Evolutionary conservation across 108 stramenopile species (phyloP).

Genomic region (Pseudonitzschia multiseries): DNA sequence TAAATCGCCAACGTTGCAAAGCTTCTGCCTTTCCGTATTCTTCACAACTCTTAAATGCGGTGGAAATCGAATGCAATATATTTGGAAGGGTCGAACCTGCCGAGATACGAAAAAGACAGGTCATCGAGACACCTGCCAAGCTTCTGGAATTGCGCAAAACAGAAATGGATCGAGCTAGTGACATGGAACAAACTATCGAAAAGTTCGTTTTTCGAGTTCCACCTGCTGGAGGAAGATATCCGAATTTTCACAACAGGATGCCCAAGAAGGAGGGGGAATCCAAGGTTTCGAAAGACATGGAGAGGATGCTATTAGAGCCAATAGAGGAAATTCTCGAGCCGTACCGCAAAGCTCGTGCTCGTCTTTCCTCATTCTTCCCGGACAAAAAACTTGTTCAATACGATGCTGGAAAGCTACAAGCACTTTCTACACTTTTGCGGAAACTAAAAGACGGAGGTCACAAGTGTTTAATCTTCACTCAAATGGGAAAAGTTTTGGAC

Average conservation of each 20-base stretch:
- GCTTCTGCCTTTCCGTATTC: slow-evolving; percentile 54
- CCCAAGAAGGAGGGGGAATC: background rate
- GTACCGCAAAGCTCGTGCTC: slow-evolving; percentile 44
- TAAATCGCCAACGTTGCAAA: slow-evolving; percentile 61
- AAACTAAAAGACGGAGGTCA: slow-evolving; percentile 85
- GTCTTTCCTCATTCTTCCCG: slow-evolving; percentile 86
- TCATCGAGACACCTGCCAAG: slow-evolving; percentile 57
- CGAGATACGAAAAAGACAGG: slow-evolving; percentile 33
- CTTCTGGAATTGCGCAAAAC: slow-evolving; percentile 62
- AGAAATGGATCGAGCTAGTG: slow-evolving; percentile 55
- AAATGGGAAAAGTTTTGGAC: slow-evolving; percentile 96
- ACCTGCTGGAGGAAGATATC: slow-evolving; percentile 52
- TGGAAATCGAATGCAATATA: slow-evolving; percentile 45
- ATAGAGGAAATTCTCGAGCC: slow-evolving; percentile 50
- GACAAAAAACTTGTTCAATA: slow-evolving; percentile 93
- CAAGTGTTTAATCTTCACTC: slow-evolving; percentile 93
- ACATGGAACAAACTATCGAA: slow-evolving; percentile 54
- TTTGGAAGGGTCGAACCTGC: slow-evolving; percentile 32
- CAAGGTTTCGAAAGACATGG: slow-evolving; percentile 2
- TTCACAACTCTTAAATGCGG: slow-evolving; percentile 26
- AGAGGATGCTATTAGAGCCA: slow-evolving; percentile 42
- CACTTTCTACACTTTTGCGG: slow-evolving; percentile 84
- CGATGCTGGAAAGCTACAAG: slow-evolving; percentile 97
- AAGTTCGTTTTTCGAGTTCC: slow-evolving; percentile 86
- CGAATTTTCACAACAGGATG: slow-evolving; percentile 21